phyloP scores from a whole-genome alignment of 2,329 filamentous ascomycete species.

The Neofusicoccum cordaticola region DNA sequence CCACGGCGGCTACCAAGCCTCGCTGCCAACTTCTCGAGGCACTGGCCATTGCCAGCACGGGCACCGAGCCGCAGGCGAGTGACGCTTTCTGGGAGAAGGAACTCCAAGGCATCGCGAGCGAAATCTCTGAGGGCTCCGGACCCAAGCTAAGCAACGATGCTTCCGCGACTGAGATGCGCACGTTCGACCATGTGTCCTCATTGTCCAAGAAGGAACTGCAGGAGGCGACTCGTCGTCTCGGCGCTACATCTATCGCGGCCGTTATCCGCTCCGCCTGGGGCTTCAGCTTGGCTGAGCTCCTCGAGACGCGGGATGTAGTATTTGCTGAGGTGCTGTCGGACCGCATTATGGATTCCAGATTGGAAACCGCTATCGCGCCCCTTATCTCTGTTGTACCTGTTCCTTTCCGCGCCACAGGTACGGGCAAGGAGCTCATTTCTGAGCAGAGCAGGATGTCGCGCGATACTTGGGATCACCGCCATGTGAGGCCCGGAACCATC shows the following conservation, averaged over 20 bases:
- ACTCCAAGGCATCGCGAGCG: constrained; percentile 24
- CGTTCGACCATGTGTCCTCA: background rate
- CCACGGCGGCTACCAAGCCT: constrained; percentile 19
- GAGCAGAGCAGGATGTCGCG: constrained; percentile 28
- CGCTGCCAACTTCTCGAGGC: constrained; percentile 30
- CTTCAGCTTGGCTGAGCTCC: constrained; percentile 21
- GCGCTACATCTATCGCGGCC: constrained; percentile 21
- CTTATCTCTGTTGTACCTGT: constrained; percentile 35
- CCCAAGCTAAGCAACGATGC: constrained; percentile 3
- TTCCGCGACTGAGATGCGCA: background rate
- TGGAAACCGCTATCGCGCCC: constrained; percentile 31
- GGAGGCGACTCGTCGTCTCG: constrained; percentile 21
- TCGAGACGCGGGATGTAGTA: constrained; percentile 21
- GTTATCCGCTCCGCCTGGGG: constrained; percentile 26
- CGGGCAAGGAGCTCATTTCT: constrained; percentile 24
- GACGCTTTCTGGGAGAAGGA: constrained; percentile 27
- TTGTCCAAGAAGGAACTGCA: constrained; percentile 3
- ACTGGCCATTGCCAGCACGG: constrained; percentile 24
- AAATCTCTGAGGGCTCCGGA: constrained; percentile 22
- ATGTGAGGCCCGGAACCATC: constrained; percentile 30
- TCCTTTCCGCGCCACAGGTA: constrained; percentile 29
- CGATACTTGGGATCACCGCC: constrained; percentile 27
- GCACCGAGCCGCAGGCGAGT: constrained; percentile 17
- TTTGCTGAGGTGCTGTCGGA: constrained; percentile 26
- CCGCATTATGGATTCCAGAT: constrained; percentile 26